Evolutionary conservation across 495 filamentous ascomycete species (phyloP), one percentile per base, ranked within the genome.

Genomic region (Cercophora sp.): DNA sequence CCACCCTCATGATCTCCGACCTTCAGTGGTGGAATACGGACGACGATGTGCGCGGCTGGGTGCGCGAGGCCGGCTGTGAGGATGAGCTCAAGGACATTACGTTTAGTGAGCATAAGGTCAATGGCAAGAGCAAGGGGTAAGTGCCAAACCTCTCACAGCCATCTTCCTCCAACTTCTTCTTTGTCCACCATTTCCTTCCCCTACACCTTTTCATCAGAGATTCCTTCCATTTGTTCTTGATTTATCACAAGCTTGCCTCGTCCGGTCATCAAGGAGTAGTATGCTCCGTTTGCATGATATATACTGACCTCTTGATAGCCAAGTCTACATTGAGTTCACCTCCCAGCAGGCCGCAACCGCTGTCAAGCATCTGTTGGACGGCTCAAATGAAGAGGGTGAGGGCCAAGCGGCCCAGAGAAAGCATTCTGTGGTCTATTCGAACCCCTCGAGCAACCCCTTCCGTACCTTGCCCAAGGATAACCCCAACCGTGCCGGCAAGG

Each of bases 71-170:
- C 24, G 77, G 75, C 8, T 86, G 80, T 56, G 93, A 97, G 63
- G 79, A 83, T 39, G 89, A 95, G 60, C 75, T 98, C 18, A 89
- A 89, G 62, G 92, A 96, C 50, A 84, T 97, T 36, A 95, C 91
- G 1, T 97, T 96, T 61, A 95, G 86, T 55, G 93, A 98, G 65
- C 93, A 97, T 69, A 98, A 98, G 69, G 90, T 97, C 11, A 98
- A 98, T 60, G 93, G 93, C 48, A 98, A 98, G 69, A 93, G 88
- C 67, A 96, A 96, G 72, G 91, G 92, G 92, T 96, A 76, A 58
- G 85, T 69, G 36, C n/a, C n/a, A n/a, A n/a, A n/a, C n/a, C n/a
- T n/a, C n/a, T n/a, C n/a, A n/a, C n/a, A n/a, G n/a, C n/a, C n/a
- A n/a, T n/a, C n/a, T n/a, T n/a, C n/a, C n/a, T n/a, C n/a, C n/a